These are phyloP conservation scores for Royoungia palumana DNA, from an alignment of 768 basidiomycete genomes.

Conservation along the genomic window DNA sequence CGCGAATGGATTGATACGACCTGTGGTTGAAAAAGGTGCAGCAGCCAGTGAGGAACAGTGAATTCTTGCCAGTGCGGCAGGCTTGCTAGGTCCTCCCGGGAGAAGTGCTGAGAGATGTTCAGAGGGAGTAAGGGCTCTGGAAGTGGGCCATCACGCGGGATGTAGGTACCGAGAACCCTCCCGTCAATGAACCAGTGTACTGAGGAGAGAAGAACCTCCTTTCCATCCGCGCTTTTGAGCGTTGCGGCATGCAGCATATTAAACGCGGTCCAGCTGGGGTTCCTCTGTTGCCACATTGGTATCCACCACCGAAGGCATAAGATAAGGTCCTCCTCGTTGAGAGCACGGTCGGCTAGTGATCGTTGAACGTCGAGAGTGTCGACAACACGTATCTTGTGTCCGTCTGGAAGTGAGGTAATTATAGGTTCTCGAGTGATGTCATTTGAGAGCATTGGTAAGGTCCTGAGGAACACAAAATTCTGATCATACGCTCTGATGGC, in stretches of 20 bases:
- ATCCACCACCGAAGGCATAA: constrained; percentile 27
- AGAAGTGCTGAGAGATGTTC: constrained; percentile 38
- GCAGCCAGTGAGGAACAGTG: constrained; percentile 69
- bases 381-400: constrained; percentile 46
- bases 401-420: constrained; percentile 46
- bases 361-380: too few species aligned
- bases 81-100: constrained; percentile 45
- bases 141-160: constrained; percentile 74
- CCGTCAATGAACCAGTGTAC: constrained; percentile 69
- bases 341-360: too few species aligned
- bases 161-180: constrained; percentile 45
- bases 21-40: constrained; percentile 49
- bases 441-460: constrained; percentile 67
- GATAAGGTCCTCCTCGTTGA: background rate
- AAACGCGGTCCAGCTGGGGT: too few species aligned
- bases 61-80: constrained; percentile 76
- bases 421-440: constrained; percentile 31
- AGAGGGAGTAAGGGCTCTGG: constrained; percentile 35
- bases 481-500: constrained; percentile 72
- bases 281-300: too few species aligned
- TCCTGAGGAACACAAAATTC: constrained; percentile 69
- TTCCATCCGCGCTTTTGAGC: constrained; percentile 29
- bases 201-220: constrained; percentile 60
- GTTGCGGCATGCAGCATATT: too few species aligned
- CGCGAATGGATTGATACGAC: constrained; percentile 39